These are phyloP conservation scores for Lactarius sp. DNA, from an alignment of 768 basidiomycete species.

Conservation along the genomic window DNA sequence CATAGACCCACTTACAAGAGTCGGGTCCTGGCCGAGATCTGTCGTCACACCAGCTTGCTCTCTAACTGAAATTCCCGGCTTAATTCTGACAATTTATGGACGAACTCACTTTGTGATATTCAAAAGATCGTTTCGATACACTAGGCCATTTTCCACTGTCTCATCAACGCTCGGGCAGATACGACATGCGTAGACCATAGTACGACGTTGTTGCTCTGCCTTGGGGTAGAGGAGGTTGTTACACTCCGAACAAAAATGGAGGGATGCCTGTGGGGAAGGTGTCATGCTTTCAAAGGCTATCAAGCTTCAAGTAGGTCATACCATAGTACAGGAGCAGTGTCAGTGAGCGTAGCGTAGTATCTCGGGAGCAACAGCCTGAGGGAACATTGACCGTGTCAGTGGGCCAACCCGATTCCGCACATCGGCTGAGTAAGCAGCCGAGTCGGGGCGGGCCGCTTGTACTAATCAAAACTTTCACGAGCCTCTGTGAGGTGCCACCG, in stretches of 20 bases:
- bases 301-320: neutral
- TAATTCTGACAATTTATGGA: neutral
- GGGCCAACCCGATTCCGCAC: too few species aligned
- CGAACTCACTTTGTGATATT: constrained; percentile 80
- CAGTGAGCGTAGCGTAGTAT: neutral
- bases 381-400: too few species aligned
- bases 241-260: constrained; percentile 92
- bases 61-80: constrained; percentile 39
- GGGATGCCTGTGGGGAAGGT: constrained; percentile 53
- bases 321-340: constrained; percentile 5
- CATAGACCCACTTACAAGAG: constrained; percentile 50
- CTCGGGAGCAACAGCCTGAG: neutral
- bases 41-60: constrained; percentile 91
- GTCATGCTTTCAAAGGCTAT: neutral
- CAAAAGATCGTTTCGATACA: constrained; percentile 89
- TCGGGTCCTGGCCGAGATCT: constrained; percentile 85
- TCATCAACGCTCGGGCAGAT: constrained; percentile 84
- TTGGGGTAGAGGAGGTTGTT: constrained; percentile 93
- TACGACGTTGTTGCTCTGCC: constrained; percentile 78
- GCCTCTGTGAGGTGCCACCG: too few species aligned
- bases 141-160: constrained; percentile 79
- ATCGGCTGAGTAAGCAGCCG: too few species aligned
- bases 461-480: too few species aligned
- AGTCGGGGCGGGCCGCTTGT: too few species aligned
- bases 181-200: constrained; percentile 87